Evolutionary conservation across 2,329 filamentous ascomycete genomes (phyloP).

Genomic region (Beauveria sp.): DNA sequence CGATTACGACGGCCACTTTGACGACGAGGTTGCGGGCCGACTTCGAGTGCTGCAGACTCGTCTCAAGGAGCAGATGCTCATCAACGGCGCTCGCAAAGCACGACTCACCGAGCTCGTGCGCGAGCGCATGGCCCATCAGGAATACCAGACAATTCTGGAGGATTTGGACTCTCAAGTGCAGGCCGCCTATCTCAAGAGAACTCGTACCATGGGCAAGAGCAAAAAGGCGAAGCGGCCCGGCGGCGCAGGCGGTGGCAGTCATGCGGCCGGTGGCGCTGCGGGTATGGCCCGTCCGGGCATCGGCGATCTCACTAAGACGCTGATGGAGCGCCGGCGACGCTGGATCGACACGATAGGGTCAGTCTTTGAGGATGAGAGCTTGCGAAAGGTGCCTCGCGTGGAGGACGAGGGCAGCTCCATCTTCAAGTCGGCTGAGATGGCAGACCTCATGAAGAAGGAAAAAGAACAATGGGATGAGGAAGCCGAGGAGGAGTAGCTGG

Average conservation of each 20-base stretch:
- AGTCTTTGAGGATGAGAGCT: conserved; percentile 78
- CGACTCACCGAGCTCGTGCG: conserved; percentile 80
- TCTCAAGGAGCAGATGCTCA: conserved; percentile 72
- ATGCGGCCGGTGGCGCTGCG: conserved; percentile 42
- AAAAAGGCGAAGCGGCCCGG: conserved; percentile 82
- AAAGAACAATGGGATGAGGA: conserved; percentile 77
- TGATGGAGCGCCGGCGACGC: conserved; percentile 84
- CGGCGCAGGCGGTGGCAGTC: conserved; percentile 64
- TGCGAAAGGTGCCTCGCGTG: conserved; percentile 61
- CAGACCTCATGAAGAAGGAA: conserved; percentile 64
- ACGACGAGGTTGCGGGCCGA: conserved; percentile 89
- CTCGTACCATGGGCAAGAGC: conserved; percentile 85
- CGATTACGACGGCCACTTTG: conserved; percentile 82
- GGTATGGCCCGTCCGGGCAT: conserved; percentile 70
- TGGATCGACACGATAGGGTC: conserved; percentile 90
- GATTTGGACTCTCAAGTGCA: conserved; percentile 94
- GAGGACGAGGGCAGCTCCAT: conserved; percentile 60
- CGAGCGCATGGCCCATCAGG: conserved; percentile 91
- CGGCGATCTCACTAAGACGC: conserved; percentile 79
- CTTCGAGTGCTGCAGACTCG: conserved; percentile 77
- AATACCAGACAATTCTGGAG: conserved; percentile 94
- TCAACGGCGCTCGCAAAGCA: conserved; percentile 86
- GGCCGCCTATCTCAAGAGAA: conserved; percentile 90
- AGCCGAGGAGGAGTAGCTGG: conserved; percentile 54
- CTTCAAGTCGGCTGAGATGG: conserved; percentile 68